These are phyloP conservation scores for Apiospora saccharicola DNA, from an alignment of 2,329 filamentous ascomycete genomes.

Conservation along the genomic window DNA sequence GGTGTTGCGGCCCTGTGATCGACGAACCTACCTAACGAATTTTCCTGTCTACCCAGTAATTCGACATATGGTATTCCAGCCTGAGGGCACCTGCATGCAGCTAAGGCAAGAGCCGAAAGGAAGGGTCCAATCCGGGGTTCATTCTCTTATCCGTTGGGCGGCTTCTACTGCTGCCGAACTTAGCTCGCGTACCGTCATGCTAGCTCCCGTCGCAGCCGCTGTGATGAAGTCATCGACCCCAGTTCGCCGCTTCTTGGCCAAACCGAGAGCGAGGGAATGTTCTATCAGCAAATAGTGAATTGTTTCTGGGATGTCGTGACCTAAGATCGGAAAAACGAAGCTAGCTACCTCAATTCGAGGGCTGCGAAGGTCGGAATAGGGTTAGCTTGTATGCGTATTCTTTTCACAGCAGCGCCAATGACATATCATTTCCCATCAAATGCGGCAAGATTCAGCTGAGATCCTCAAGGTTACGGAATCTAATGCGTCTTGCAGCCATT, in stretches of 20 bases:
- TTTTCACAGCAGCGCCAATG: background rate
- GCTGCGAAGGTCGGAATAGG: background rate
- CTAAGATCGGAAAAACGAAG: background rate
- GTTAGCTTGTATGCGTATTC: background rate
- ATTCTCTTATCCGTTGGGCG: background rate
- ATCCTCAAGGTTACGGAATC: background rate
- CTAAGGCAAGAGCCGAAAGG: background rate
- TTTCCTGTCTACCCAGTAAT: no score
- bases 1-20: no score
- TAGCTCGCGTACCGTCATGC: background rate
- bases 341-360: no score
- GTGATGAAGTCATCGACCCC: constrained; percentile 1
- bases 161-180: background rate
- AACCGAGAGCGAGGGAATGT: no score
- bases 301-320: background rate
- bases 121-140: background rate
- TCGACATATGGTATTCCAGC: no score
- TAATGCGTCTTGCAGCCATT: background rate
- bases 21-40: no score
- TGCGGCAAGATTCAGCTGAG: background rate
- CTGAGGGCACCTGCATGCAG: background rate
- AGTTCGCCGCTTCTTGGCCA: no score
- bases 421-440: background rate
- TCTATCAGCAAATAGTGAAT: background rate
- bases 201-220: constrained; percentile 3